These are phyloP conservation scores for Mycena filopes DNA, from an alignment of 768 basidiomycete species.

Conservation along the genomic window DNA sequence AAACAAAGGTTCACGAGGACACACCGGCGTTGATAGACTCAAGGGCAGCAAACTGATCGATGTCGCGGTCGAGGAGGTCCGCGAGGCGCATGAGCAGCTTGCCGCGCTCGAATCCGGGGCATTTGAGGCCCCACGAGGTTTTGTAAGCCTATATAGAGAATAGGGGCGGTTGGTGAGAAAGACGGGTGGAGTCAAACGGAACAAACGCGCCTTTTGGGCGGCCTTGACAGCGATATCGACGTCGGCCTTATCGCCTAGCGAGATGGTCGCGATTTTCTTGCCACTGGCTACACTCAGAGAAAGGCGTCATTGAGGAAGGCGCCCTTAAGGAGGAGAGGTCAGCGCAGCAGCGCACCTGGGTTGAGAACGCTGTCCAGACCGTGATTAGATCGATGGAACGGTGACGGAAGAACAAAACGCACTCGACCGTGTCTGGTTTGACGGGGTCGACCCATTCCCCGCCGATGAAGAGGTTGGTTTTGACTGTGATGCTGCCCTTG, in stretches of 20 bases:
- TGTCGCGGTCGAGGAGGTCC: constrained; percentile 61
- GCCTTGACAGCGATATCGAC: constrained; percentile 72
- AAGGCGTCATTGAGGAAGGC: neutral
- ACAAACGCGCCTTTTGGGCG: constrained; percentile 48
- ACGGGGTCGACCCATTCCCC: constrained; percentile 64
- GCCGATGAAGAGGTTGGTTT: constrained; percentile 69
- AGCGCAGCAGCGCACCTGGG: constrained; percentile 15
- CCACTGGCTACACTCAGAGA: constrained; percentile 24
- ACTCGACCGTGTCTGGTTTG: constrained; percentile 64
- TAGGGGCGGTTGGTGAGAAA: neutral
- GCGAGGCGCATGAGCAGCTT: constrained; percentile 59
- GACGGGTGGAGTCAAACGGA: neutral
- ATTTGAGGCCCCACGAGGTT: constrained; percentile 60
- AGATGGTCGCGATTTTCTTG: constrained; percentile 57
- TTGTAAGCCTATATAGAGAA: constrained; percentile 43
- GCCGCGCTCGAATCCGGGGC: constrained; percentile 50
- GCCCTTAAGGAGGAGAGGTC: too few species aligned
- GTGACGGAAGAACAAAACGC: constrained; percentile 32
- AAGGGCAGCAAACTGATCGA: constrained; percentile 58
- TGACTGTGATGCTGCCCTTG: constrained; percentile 56
- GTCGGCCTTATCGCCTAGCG: constrained; percentile 65
- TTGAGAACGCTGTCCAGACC: constrained; percentile 27
- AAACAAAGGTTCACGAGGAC: too few species aligned
- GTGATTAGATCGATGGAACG: neutral
- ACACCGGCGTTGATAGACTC: constrained; percentile 57